Conservation (phyloP, 1,139 yeast species). For the Wickerhamomyces sp. region DNA sequence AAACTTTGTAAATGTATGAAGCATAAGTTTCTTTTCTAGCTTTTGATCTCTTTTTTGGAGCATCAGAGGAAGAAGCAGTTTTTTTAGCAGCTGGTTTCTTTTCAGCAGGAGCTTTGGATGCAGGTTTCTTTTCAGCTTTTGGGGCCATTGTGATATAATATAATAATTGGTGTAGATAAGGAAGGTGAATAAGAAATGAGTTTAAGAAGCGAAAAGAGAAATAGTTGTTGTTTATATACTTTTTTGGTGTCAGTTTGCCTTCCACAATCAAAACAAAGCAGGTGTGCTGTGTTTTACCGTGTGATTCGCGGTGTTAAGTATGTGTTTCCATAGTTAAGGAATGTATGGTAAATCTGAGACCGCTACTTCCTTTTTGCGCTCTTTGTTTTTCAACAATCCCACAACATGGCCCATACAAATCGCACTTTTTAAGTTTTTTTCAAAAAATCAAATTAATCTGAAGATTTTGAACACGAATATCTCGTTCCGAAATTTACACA, state of each 20-base stretch:
- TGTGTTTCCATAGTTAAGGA: not conserved
- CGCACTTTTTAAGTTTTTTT: not conserved
- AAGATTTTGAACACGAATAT: conserved; percentile 3
- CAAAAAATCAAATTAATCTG: conserved; percentile 2
- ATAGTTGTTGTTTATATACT: conserved; percentile 7
- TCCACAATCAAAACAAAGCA: not conserved
- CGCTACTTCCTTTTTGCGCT: not conserved
- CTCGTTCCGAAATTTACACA: conserved; percentile 19
- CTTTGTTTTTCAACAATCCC: not conserved
- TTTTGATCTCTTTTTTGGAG: conserved; percentile 91
- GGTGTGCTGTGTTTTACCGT: conserved; percentile 5
- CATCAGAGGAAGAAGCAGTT: conserved; percentile 69
- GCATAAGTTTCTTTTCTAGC: conserved; percentile 99
- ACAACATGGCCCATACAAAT: conserved; percentile 3
- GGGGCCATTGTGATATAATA: conserved; percentile 71
- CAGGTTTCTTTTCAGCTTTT: conserved; percentile 97
- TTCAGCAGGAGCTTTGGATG: conserved; percentile 98
- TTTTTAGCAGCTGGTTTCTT: conserved; percentile 97
- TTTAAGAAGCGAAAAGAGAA: not conserved
- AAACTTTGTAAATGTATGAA: conserved; percentile 96
- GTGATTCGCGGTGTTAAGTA: not conserved
- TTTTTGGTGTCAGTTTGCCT: not conserved
- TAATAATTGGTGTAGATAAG: not conserved
- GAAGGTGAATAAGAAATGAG: not conserved
- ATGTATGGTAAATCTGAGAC: conserved; percentile 21